phyloP scores from a whole-genome alignment of 345 rosid genomes.

The Rhizophora apiculata region DNA sequence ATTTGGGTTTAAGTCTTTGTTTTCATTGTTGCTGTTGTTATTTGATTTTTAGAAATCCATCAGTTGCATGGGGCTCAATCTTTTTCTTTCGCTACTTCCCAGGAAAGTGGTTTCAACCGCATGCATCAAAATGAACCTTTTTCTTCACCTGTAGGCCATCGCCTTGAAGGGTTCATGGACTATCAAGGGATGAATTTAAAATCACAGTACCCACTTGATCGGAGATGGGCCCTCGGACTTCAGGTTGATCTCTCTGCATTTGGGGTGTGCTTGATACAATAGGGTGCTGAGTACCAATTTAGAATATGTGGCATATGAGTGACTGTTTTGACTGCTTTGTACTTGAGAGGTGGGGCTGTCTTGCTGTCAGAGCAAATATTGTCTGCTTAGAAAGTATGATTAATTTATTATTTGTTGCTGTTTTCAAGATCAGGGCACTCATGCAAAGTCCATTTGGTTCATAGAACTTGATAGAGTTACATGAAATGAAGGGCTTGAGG shows the following conservation, averaged over 20 bases:
- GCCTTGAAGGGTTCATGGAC: conserved; percentile 69
- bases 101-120: conserved; percentile 73
- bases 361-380: neutral
- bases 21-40: neutral
- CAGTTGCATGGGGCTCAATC: neutral
- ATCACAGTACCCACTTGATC: conserved; percentile 55
- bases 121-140: conserved; percentile 58
- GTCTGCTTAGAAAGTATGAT: neutral
- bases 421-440: neutral
- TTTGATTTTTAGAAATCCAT: neutral
- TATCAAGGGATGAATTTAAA: conserved; percentile 66
- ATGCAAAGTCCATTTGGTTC: neutral
- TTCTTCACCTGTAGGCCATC: conserved; percentile 52
- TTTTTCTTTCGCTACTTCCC: conserved; percentile 5
- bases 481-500: neutral
- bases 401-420: neutral
- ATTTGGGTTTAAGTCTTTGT: neutral
- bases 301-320: neutral
- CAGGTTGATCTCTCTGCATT: conserved; percentile 52
- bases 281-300: conserved; percentile 1
- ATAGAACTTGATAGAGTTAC: neutral
- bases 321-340: neutral
- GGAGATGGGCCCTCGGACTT: conserved; percentile 97
- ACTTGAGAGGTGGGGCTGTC: neutral
- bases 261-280: neutral